These are phyloP conservation scores for Musa schizocarpa DNA, from an alignment of 176 grass and related monocot genomes.

Conservation along the genomic window DNA sequence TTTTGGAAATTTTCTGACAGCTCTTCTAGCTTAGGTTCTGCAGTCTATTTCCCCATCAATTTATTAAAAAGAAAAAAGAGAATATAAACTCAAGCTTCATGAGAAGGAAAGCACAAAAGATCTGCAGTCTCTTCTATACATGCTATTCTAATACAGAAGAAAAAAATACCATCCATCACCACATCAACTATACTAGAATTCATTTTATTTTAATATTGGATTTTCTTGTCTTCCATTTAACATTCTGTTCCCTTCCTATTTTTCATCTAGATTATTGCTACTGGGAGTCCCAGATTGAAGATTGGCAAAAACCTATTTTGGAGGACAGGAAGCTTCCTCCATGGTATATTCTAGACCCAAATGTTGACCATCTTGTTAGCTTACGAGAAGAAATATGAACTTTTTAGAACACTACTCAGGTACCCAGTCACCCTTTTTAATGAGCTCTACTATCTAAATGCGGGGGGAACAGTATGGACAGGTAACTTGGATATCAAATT, in stretches of 20 bases:
- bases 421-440: constrained; percentile 92
- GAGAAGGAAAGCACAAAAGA: no score
- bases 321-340: constrained; percentile 63
- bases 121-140: no score
- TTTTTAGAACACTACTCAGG: constrained; percentile 41
- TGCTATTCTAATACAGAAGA: no score
- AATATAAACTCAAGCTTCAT: no score
- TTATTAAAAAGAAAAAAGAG: no score
- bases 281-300: constrained; percentile 84
- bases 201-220: background rate
- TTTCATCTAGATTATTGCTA: constrained; percentile 46
- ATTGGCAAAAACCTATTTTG: constrained; percentile 90
- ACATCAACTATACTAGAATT: no score
- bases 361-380: background rate
- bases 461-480: constrained; percentile 97
- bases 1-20: no score
- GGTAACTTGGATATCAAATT: constrained; percentile 32
- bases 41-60: no score
- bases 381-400: background rate
- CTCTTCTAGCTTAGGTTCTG: no score
- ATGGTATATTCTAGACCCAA: constrained; percentile 43
- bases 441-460: constrained; percentile 99
- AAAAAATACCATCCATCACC: no score
- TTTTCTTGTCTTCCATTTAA: background rate
- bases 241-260: background rate